Evolutionary conservation across 805 yeast genomes (phyloP), one percentile per base, ranked within the genome.

Genomic region (Starmerella asiatica): DNA sequence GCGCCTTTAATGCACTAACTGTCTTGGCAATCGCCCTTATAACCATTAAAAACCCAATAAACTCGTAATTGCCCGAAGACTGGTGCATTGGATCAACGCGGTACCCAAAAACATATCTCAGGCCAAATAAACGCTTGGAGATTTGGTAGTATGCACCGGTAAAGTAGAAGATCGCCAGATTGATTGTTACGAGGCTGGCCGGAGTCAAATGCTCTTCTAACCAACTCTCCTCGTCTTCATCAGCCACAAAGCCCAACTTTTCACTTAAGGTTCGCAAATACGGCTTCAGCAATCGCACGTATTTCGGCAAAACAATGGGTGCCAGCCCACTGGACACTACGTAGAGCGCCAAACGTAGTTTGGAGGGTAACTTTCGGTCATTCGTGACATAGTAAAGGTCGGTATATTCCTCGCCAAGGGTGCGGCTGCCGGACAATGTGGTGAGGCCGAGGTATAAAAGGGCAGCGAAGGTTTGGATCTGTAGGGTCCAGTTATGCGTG

Each of bases 321-420:
- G 79, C 54, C 1, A 81, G 39, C 0, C 81, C 69, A 52, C 75
- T 77, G 0, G 76, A 62, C 3, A 71, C 38, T 0, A 83, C 65
- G 52, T 75, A 85, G 4, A 75, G 73, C 2, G 75, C 42, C 40
- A 83, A 64, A 21, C 71, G 63, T 31, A 38, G 20, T 34, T 47
- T 37, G 5, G 53, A 42, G 1, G 56, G 64, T 3, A 57, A 38
- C 6, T 33, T 16, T 11, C 55, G 43, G n/a, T 46, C 37, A 5
- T 47, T 29, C 3, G 57, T 54, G 9, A 53, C 34, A 33, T 56
- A 56, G 34, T 53, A 51, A 6, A 59, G 42, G 37, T 88, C 94
- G 12, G 85, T 85, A 58, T 88, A 88, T 59, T 88, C 96, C 56
- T 88, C 97, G 1, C 98, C 98, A 21, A 91, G 61, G 0, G 97